These are phyloP conservation scores for Thalia dealbata DNA, from an alignment of 176 grass and related monocot species.

Conservation along the genomic window DNA sequence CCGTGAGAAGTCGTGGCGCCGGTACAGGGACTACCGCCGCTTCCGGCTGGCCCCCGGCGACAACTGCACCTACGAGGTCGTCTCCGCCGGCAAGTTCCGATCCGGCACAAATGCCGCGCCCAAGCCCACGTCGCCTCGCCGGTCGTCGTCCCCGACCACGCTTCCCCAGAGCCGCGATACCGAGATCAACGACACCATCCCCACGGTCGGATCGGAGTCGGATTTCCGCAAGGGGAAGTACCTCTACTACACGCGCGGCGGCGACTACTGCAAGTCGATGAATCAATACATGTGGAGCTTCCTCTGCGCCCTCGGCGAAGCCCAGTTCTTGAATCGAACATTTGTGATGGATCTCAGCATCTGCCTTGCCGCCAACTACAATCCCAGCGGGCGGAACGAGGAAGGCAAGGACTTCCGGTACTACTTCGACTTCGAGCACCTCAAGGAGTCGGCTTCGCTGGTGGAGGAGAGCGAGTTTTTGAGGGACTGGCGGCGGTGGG, in stretches of 20 bases:
- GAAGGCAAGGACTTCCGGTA: conserved; percentile 85
- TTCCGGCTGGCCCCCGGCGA: conserved; percentile 42
- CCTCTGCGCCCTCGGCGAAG: conserved; percentile 79
- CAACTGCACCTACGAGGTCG: conserved; percentile 46
- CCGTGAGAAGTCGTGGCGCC: conserved; percentile 80
- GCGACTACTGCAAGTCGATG: conserved; percentile 97
- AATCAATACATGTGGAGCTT: conserved; percentile 96
- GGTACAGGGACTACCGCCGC: conserved; percentile 78
- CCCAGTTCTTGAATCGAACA: conserved; percentile 88
- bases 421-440: conserved; percentile 93
- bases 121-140: conserved; percentile 8
- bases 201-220: conserved; percentile 60
- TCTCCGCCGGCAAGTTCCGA: conserved; percentile 61
- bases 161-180: conserved; percentile 19
- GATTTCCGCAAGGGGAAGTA: conserved; percentile 71
- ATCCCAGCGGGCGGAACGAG: conserved; percentile 58
- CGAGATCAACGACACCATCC: conserved; percentile 92
- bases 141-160: conserved; percentile 11
- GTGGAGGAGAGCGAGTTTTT: conserved; percentile 80
- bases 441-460: conserved; percentile 61
- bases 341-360: conserved; percentile 79
- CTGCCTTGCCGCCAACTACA: conserved; percentile 65
- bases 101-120: conserved; percentile 63
- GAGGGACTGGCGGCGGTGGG: conserved; percentile 67
- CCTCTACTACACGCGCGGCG: conserved; percentile 82